Evolutionary conservation across 345 rosid species (phyloP).

Genomic region (Linum trigynum): DNA sequence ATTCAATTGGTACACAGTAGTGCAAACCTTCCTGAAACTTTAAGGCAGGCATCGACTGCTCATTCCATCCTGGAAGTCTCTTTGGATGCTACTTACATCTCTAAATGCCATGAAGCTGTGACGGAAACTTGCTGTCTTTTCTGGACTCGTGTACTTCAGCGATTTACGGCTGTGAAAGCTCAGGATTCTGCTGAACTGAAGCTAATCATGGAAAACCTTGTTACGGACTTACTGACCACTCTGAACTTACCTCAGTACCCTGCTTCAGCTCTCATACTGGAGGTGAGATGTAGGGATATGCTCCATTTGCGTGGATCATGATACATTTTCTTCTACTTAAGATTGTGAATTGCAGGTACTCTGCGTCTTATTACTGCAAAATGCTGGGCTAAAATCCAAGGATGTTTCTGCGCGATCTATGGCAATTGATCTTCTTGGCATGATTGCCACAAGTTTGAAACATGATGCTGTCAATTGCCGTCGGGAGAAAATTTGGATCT

Average conservation of each 20-base stretch:
- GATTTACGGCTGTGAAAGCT: slow-evolving; percentile 65
- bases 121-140: slow-evolving; percentile 92
- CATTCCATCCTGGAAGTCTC: slow-evolving; percentile 51
- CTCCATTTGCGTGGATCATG: not conserved
- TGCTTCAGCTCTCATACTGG: slow-evolving; percentile 81
- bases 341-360: slow-evolving; percentile 62
- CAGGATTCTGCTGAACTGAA: slow-evolving; percentile 95
- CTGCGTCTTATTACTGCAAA: slow-evolving; percentile 87
- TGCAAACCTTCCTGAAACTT: slow-evolving; percentile 76
- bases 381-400: slow-evolving; percentile 94
- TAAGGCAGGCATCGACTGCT: slow-evolving; percentile 52
- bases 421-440: slow-evolving; percentile 96
- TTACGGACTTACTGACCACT: slow-evolving; percentile 78
- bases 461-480: slow-evolving; percentile 61
- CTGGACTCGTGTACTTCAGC: slow-evolving; percentile 96
- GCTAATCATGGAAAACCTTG: slow-evolving; percentile 84
- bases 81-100: slow-evolving; percentile 56
- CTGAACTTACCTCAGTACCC: slow-evolving; percentile 95
- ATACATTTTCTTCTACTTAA: not conserved
- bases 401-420: slow-evolving; percentile 74
- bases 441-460: slow-evolving; percentile 84
- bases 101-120: slow-evolving; percentile 69
- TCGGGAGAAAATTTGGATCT: slow-evolving; percentile 52
- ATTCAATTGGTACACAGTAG: slow-evolving; percentile 92
- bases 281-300: slow-evolving; percentile 39